Evolutionary conservation across 108 stramenopile species (phyloP), one percentile per base, ranked within the genome.

Genomic region (Tribonema minus): DNA sequence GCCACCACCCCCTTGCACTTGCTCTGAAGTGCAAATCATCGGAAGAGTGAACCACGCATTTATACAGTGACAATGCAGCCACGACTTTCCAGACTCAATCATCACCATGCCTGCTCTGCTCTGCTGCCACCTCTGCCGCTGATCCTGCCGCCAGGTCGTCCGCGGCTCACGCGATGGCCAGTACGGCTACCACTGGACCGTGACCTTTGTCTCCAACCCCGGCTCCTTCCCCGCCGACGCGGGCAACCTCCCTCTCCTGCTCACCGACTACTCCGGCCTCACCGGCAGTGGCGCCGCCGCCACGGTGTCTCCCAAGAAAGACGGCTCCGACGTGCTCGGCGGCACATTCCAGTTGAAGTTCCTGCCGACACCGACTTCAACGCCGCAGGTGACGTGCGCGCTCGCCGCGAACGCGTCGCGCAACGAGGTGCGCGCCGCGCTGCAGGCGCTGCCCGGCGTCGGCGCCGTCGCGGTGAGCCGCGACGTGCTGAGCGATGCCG

Each of bases 191-290:
- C 69, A 86, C 29, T 94, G 93, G 93, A 70, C 74, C 12, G 78
- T 94, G n/a, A 91, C 89, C 9, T 94, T 92, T 67, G 32, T 71
- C n/a, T 82, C 83, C n/a, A 90, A 88, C 64, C 92, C 91, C 25
- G 91, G 92, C n/a, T 82, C 88, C 36, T 91, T 90, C 80, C 92
- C 92, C 26, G 79, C 86, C 3, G 86, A 87, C 30, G 61, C 90
- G 5, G 89, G 90, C 34, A 69, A 90, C 76, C 68, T 89, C 0
- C 89, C 88, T 34, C 15, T 64, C 2, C 59, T 92, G 23, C 74
- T 74, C 34, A 64, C 75, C 28, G 81, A 87, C 70, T 6, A 0
- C 15, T 70, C 85, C 3, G 82, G 68, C 26, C 72, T 85, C n/a
- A n/a, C 31, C 0, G 73, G 74, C 2, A 31, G 28, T 1, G 74